Evolutionary conservation across 805 yeast genomes (phyloP), one percentile per base, ranked within the genome.

Genomic region (Suhomyces faveliae): DNA sequence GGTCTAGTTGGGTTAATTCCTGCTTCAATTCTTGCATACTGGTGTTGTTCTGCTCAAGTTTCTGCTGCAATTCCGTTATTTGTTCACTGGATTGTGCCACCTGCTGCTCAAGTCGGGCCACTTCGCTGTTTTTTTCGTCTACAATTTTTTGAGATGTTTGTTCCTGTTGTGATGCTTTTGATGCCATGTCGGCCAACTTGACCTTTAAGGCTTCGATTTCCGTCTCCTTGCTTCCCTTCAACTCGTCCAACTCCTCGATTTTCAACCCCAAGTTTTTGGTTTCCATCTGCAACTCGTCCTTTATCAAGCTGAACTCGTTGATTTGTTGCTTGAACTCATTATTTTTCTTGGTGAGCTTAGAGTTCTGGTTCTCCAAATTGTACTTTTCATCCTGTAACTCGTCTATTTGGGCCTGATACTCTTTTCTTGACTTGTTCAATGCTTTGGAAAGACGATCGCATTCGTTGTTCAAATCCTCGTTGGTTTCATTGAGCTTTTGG

Each of bases 361-460:
- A 51, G 25, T 63, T 63, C 22, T 67, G 69, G 38, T 73, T 63
- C 51, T 75, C 76, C 46, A 71, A 62, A 33, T 68, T 64, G 49
- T 73, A 68, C 50, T 69, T 67, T 46, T 72, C 70, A 61, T 72
- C 71, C 57, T 66, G 67, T 46, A 64, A 51, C 39, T 55, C 47
- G 33, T 60, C 72, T 50, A 71, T 72, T 37, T 70, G 70, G 8
- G 58, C 35, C 43, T 68, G 70, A 19, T 56, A 51, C 40, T 71
- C 74, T 19, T 73, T 63, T 43, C 79, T 68, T 35, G 75, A 49
- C 4, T 58, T 52, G 6, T 70, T 60, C 41, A 76, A 59, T 6
- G 74, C 71, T 24, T 58, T 61, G 15, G 77, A 72, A 40, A 81
- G 63, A 35, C 79, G 63, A 41, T 78, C 81, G 56, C 85, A 80